A percentile compares a stretch with the other conserved stretches of the same genome.
phyloP scores from a whole-genome alignment of 306 rosid genomes.

The Cicer yamashitae region DNA sequence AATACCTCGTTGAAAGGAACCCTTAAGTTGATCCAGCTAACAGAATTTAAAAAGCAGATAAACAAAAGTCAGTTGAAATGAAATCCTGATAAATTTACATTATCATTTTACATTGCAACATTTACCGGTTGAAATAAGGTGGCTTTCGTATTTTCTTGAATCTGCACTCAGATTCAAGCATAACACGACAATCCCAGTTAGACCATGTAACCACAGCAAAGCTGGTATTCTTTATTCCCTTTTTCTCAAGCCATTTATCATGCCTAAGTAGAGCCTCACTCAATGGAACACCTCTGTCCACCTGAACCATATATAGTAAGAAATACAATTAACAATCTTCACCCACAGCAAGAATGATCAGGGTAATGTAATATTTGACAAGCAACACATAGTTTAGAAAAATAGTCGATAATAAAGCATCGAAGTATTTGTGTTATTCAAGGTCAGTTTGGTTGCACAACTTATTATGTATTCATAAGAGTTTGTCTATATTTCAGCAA shows the following conservation, averaged over 20 bases:
- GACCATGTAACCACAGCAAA: constrained; percentile 99
- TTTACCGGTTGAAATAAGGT: constrained; percentile 88
- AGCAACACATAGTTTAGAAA: constrained; percentile 18
- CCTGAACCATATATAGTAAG: constrained; percentile 58
- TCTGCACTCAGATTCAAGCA: constrained; percentile 95
- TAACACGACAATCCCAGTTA: constrained; percentile 91
- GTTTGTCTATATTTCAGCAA: not conserved
- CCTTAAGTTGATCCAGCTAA: constrained; percentile 92
- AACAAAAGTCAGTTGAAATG: constrained; percentile 45
- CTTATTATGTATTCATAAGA: constrained; percentile 22
- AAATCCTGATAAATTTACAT: constrained; percentile 31
- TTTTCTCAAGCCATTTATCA: constrained; percentile 96
- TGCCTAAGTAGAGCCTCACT: constrained; percentile 92
- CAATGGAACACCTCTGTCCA: constrained; percentile 88
- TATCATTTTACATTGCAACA: constrained; percentile 38
- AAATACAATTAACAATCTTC: constrained; percentile 33
- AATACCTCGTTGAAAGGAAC: constrained; percentile 84
- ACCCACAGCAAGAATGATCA: constrained; percentile 9
- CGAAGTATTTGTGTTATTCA: constrained; percentile 19
- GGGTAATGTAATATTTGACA: constrained; percentile 25
- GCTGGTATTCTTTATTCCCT: constrained; percentile 82
- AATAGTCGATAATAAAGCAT: constrained; percentile 7
- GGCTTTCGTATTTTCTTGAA: constrained; percentile 92
- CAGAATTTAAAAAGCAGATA: constrained; percentile 43
- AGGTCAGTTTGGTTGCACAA: constrained; percentile 22